A percentile compares a stretch with the other conserved stretches of the same genome.
phyloP scores from a whole-genome alignment of 2,329 filamentous ascomycete species.

The Davidsoniella virescens region DNA sequence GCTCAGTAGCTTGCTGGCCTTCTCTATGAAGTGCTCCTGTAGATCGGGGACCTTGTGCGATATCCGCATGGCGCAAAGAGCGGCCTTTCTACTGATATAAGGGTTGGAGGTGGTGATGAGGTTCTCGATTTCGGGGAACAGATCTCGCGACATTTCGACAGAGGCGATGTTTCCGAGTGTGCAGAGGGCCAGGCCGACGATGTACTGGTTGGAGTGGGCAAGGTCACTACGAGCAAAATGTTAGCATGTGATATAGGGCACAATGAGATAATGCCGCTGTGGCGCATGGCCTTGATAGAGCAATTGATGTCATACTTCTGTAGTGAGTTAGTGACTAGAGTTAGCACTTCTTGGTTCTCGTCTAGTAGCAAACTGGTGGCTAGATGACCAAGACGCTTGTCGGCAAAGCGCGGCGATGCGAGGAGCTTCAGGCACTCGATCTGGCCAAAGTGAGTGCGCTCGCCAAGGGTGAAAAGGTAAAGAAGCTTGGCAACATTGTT shows the following conservation, averaged over 20 bases:
- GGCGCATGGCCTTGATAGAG: neutral
- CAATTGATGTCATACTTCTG: constrained; percentile 59
- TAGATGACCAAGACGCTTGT: constrained; percentile 89
- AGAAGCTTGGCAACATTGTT: constrained; percentile 98
- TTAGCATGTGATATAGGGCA: constrained; percentile 12
- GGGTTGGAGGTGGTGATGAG: constrained; percentile 87
- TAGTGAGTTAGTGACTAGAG: constrained; percentile 89
- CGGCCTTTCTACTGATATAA: constrained; percentile 95
- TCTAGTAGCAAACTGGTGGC: constrained; percentile 92
- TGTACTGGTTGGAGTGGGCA: constrained; percentile 94
- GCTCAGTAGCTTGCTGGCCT: constrained; percentile 70
- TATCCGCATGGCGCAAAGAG: constrained; percentile 97
- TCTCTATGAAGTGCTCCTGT: constrained; percentile 93
- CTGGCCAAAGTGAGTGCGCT: constrained; percentile 96
- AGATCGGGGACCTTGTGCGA: constrained; percentile 95
- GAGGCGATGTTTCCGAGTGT: constrained; percentile 96
- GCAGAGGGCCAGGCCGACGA: constrained; percentile 88
- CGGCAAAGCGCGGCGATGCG: constrained; percentile 89
- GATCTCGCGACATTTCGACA: constrained; percentile 92
- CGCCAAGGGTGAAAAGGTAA: constrained; percentile 93
- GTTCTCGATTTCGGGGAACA: constrained; percentile 90
- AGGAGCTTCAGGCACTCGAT: constrained; percentile 98
- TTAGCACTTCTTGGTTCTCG: constrained; percentile 96
- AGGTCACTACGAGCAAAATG: constrained; percentile 49
- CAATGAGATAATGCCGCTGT: neutral